phyloP scores from a whole-genome alignment of 139 green algal species.

The Asterochloris erici region DNA sequence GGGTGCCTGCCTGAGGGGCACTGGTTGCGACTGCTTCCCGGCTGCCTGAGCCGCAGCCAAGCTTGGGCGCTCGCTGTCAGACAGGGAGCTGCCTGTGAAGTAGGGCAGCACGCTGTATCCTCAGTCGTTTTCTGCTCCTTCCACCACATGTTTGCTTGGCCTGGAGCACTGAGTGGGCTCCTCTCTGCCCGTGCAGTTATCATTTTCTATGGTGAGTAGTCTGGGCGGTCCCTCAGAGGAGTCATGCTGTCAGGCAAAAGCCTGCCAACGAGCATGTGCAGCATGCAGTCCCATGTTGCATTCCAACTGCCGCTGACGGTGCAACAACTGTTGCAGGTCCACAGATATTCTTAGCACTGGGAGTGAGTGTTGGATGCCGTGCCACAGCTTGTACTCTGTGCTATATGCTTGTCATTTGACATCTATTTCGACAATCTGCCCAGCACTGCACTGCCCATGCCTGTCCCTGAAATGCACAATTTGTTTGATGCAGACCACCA shows the following conservation, averaged over 20 bases:
- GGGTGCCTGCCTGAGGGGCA: too few relatives aligned
- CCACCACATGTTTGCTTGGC: not conserved
- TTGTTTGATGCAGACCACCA: not conserved
- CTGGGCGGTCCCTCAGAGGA: not conserved
- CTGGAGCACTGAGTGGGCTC: not conserved
- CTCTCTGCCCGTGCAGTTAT: not conserved
- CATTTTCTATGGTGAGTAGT: not conserved
- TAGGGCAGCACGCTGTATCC: not conserved
- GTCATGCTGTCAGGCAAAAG: not conserved
- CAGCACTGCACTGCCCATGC: too few relatives aligned
- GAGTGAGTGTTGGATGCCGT: not conserved
- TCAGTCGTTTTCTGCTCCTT: not conserved
- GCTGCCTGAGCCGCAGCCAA: too few relatives aligned
- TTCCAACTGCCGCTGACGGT: not conserved
- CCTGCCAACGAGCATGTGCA: not conserved
- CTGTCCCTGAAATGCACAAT: too few relatives aligned
- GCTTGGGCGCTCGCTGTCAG: not conserved
- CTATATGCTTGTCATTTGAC: not conserved
- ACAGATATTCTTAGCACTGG: slow-evolving; percentile 21
- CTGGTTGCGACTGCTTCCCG: too few relatives aligned
- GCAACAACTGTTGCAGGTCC: not conserved
- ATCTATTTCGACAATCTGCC: too few relatives aligned
- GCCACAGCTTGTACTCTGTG: not conserved
- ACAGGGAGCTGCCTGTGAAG: not conserved
- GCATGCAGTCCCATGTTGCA: not conserved